Conservation (phyloP, 768 basidiomycete genomes). For the Vararia minispora region DNA sequence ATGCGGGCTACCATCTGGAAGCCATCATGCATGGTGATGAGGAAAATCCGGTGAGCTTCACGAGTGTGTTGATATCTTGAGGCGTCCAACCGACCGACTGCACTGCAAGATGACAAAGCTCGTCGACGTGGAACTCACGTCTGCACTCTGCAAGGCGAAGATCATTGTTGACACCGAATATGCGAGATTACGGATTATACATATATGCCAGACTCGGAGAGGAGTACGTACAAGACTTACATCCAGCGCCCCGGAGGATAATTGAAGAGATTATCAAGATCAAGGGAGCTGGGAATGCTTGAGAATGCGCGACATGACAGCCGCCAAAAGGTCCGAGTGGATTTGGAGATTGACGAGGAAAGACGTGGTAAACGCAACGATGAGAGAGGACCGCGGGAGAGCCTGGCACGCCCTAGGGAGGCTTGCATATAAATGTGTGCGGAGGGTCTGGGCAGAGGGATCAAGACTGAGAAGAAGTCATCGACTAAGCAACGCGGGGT, state of each 20-base stretch:
- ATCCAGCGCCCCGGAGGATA: slow-evolving; percentile 20
- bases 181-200: slow-evolving; percentile 5
- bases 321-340: no score
- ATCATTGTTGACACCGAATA: slow-evolving; percentile 16
- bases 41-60: slow-evolving; percentile 27
- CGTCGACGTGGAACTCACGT: slow-evolving; percentile 29
- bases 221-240: slow-evolving; percentile 13
- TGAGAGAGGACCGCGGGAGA: no score
- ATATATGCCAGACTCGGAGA: slow-evolving; percentile 9
- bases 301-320: no score
- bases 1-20: slow-evolving; percentile 20
- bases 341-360: no score
- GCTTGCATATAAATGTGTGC: no score
- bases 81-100: slow-evolving; percentile 27
- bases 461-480: no score
- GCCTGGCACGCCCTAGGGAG: no score
- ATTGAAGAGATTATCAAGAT: slow-evolving; percentile 14
- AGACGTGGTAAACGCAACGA: no score
- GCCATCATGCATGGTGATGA: slow-evolving; percentile 18
- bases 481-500: no score
- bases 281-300: no score
- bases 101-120: slow-evolving; percentile 33
- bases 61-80: slow-evolving; percentile 25
- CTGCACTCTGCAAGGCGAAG: slow-evolving; percentile 38
- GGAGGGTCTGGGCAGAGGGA: no score